Evolutionary conservation across 1,284 basidiomycete genomes (phyloP).

Genomic region (Athelia sp.): DNA sequence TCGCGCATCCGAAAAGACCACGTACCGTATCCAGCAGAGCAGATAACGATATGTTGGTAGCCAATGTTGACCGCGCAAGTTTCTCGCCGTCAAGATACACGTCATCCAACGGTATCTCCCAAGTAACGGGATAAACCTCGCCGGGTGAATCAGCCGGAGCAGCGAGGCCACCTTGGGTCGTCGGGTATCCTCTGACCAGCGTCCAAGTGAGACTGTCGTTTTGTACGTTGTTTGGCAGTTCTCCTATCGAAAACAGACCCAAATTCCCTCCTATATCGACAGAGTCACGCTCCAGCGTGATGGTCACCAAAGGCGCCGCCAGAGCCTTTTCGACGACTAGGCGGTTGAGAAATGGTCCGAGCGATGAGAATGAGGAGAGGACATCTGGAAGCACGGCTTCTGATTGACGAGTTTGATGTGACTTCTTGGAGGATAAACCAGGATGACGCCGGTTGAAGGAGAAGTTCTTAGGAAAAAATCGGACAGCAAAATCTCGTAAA

Average conservation of each 20-base stretch:
- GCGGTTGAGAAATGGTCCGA: conserved; percentile 34
- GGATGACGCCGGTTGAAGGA: not conserved
- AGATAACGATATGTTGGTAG: conserved; percentile 23
- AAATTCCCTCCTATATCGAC: conserved; percentile 46
- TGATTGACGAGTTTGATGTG: not conserved
- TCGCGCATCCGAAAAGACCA: not conserved
- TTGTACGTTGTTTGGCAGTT: conserved; percentile 37
- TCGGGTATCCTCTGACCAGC: conserved; percentile 38
- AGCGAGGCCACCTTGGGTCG: conserved; percentile 34
- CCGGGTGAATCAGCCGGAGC: conserved; percentile 37
- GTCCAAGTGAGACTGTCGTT: conserved; percentile 46
- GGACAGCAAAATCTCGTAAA: conserved; percentile 9
- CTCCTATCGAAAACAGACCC: conserved; percentile 47
- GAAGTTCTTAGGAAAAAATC: conserved; percentile 14
- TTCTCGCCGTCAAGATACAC: conserved; percentile 30
- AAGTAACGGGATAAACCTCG: conserved; percentile 39
- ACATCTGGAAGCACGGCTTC: not conserved
- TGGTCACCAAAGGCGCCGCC: conserved; percentile 33
- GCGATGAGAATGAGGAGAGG: conserved; percentile 4
- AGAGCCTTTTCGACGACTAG: conserved; percentile 27
- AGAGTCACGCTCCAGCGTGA: conserved; percentile 45
- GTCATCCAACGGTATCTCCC: conserved; percentile 30
- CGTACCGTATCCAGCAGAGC: conserved; percentile 30
- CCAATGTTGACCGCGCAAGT: conserved; percentile 22
- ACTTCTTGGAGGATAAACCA: conserved; percentile 2